Base-by-base conservation (phyloP, 2,329 filamentous ascomycete genomes). In the Colletotrichum abscissum region DNA sequence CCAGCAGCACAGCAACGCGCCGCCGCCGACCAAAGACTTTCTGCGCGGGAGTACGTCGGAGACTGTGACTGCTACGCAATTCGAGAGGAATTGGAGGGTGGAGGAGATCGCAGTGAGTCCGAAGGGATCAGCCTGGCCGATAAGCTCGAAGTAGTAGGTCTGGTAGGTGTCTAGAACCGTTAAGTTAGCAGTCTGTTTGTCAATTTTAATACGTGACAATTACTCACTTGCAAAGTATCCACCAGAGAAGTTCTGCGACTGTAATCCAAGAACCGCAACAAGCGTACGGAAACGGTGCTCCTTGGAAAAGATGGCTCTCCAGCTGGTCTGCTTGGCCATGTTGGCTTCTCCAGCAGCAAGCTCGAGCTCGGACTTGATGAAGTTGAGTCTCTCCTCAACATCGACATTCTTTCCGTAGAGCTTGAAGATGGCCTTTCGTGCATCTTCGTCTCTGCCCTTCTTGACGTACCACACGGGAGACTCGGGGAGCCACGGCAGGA, bases 181-280 rank as follows among this genome's bases (percentile, higher is more conserved):
- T n/a, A 1, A 0, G 16, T 46, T 46, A 46, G 38, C 38, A 26
- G 0, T 26, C 26, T 26, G 26, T 1, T 26, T 4, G 4, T 26
- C 26, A 0, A 26, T 26, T 26, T 26, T 4, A 0, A 26, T 26
- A 4, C 1, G 4, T 26, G 1, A 26, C 26, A 5, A 9, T 11
- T 33, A 33, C 30, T 33, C 30, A 49, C 42, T 49, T n/a, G 42
- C 42, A 9, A 49, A 49, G 8, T 49, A 49, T 4, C 42, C 42
- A 19, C 42, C 42, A 11, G 42, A 49, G 19, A 49, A 49, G 42
- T 49, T 49, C 19, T 49, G 42, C 6, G 42, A 49, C 42, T 49
- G 42, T 1, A 49, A 49, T 22, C 42, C 42, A 2, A 49, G 42
- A 49, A 49, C 42, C 7, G 42, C 42, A n/a, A 49, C 42, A 4